A percentile compares a stretch with the other conserved stretches of the same genome.
Conservation (phyloP, 2,329 filamentous ascomycete genomes). For the Colletotrichum incanum region DNA sequence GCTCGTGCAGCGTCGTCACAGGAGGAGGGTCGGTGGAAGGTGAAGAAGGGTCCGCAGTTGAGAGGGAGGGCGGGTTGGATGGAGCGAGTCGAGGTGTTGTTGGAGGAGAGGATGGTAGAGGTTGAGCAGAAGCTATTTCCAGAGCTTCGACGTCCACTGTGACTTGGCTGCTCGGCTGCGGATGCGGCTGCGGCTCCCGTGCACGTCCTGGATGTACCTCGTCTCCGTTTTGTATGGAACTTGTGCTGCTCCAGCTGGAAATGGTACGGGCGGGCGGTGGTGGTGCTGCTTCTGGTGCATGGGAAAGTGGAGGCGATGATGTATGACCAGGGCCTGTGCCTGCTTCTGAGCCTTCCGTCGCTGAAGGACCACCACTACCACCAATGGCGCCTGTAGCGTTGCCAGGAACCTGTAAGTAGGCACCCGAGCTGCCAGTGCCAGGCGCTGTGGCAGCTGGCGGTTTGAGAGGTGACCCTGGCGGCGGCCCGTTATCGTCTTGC, state of each 20-base stretch:
- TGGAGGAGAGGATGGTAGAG: constrained; percentile 61
- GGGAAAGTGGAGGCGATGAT: constrained; percentile 41
- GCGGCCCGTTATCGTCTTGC: constrained; percentile 46
- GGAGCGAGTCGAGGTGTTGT: constrained; percentile 53
- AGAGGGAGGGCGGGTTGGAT: constrained; percentile 50
- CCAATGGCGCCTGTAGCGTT: constrained; percentile 24
- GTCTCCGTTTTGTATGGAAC: constrained; percentile 21
- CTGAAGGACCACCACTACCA: constrained; percentile 45
- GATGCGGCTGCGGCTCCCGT: constrained; percentile 38
- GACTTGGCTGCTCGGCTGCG: constrained; percentile 41
- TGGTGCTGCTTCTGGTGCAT: constrained; percentile 26
- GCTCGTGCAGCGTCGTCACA: constrained; percentile 35
- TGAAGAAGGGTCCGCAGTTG: constrained; percentile 50
- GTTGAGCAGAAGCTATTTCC: constrained; percentile 57
- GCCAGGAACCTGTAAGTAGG: constrained; percentile 48
- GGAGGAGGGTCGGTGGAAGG: constrained; percentile 47
- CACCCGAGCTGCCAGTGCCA: constrained; percentile 27
- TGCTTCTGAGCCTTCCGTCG: constrained; percentile 44
- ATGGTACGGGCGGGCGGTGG: constrained; percentile 23
- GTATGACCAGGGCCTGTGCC: constrained; percentile 41
- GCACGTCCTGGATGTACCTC: constrained; percentile 36
- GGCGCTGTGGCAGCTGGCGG: constrained; percentile 39
- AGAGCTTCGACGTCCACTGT: constrained; percentile 48
- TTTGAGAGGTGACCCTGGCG: constrained; percentile 43
- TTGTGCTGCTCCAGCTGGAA: constrained; percentile 14